phyloP scores from a whole-genome alignment of 495 filamentous ascomycete species.

The Parathielavia appendiculata region DNA sequence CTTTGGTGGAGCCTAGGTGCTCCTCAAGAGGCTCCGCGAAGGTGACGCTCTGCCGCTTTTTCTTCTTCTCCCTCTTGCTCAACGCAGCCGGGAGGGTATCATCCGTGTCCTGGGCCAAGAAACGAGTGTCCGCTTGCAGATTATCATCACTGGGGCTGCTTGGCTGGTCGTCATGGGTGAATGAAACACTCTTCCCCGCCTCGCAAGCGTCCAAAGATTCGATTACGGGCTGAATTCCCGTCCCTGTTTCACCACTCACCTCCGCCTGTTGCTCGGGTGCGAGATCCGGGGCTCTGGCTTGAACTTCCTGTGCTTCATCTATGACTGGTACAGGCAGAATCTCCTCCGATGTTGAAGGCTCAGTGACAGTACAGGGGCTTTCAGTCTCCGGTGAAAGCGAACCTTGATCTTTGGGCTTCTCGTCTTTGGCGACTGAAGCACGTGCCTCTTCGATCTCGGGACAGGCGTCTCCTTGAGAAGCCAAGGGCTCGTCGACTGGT shows the following conservation, averaged over 20 bases:
- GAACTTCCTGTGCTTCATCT: not conserved
- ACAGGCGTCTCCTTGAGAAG: not conserved
- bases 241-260: not conserved
- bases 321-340: not conserved
- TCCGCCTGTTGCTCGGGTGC: conserved; percentile 1
- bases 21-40: conserved; percentile 29
- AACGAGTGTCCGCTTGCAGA: not conserved
- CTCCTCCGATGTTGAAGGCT: not conserved
- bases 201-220: not conserved
- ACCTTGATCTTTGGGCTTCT: conserved; percentile 24
- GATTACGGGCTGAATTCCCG: not conserved
- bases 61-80: conserved; percentile 27
- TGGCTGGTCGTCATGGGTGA: conserved; percentile 2
- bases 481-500: not conserved
- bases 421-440: conserved; percentile 1
- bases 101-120: conserved; percentile 4
- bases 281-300: not conserved
- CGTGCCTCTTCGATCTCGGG: not conserved
- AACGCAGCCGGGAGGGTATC: conserved; percentile 10
- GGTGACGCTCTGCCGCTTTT: conserved; percentile 36
- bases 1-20: conserved; percentile 13
- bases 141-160: not conserved
- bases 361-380: not conserved
- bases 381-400: not conserved
- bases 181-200: conserved; percentile 4